Percentiles rank a stretch among this genome's conserved stretches.
Conservation (phyloP, 202 grass and related monocot species). For the Zoysia matrella region DNA sequence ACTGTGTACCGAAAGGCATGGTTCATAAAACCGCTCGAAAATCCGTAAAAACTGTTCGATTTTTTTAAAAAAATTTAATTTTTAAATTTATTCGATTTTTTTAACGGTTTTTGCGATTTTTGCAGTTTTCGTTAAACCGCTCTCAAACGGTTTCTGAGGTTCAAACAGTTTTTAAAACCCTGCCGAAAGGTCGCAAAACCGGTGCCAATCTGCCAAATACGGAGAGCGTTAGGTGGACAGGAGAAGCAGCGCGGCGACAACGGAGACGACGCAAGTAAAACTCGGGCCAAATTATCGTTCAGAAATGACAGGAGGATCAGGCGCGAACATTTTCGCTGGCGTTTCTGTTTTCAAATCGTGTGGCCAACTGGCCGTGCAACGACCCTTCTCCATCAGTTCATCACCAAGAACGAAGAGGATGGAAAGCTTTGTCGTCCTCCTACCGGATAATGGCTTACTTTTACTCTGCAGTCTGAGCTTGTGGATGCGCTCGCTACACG, state of each 20-base stretch:
- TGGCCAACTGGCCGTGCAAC: not conserved
- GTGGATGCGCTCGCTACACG: not conserved
- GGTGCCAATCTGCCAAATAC: not conserved
- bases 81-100: too few relatives aligned
- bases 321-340: constrained; percentile 23
- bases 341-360: not conserved
- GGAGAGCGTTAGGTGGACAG: not conserved
- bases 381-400: not conserved
- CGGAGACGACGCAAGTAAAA: not conserved
- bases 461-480: not conserved
- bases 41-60: too few relatives aligned
- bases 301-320: not conserved
- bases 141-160: too few relatives aligned
- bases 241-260: constrained; percentile 14
- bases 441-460: not conserved
- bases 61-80: too few relatives aligned
- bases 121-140: too few relatives aligned
- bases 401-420: not conserved
- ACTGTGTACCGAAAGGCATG: not conserved
- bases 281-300: not conserved
- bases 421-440: not conserved
- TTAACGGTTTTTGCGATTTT: too few relatives aligned
- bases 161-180: too few relatives aligned
- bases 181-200: not conserved
- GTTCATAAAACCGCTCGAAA: too few relatives aligned